Conservation (phyloP, 2,329 filamentous ascomycete species). For the Fragosphaeria purpurea region DNA sequence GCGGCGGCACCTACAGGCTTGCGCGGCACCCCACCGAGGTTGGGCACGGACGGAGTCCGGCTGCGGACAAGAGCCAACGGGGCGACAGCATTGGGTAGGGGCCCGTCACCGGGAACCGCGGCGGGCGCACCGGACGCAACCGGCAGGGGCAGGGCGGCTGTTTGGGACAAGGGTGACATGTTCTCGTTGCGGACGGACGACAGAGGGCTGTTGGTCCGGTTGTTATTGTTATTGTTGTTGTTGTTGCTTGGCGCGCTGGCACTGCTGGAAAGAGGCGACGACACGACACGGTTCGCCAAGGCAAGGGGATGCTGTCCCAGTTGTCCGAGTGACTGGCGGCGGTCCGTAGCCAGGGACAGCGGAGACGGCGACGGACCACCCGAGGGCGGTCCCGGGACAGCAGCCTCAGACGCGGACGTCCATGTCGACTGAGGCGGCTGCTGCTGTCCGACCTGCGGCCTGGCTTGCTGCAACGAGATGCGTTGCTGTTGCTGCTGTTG, state of each 20-base stretch:
- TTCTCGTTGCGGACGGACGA: neutral
- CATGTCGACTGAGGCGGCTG: too few species aligned
- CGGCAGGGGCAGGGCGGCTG: too few species aligned
- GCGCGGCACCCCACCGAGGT: slow-evolving; percentile 1
- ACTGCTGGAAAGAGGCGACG: neutral
- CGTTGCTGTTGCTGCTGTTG: neutral
- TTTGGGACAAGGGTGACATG: neutral
- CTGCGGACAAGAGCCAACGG: slow-evolving; percentile 4
- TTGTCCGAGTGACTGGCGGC: neutral
- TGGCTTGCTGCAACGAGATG: too few species aligned
- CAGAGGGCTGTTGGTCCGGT: neutral
- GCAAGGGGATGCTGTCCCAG: too few species aligned
- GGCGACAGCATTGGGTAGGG: neutral
- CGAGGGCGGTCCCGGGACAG: too few species aligned
- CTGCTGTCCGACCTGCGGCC: too few species aligned
- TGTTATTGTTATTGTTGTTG: too few species aligned
- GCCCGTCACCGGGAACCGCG: neutral
- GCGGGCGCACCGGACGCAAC: too few species aligned
- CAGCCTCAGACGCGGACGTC: too few species aligned
- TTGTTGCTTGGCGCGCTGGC: neutral
- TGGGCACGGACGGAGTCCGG: slow-evolving; percentile 5
- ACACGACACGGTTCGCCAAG: too few species aligned
- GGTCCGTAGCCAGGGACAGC: neutral
- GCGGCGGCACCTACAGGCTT: slow-evolving; percentile 1
- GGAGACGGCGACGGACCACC: slow-evolving; percentile 5